Conservation (phyloP, 2,329 filamentous ascomycete genomes). For the Aspergillus puulaauensis region DNA sequence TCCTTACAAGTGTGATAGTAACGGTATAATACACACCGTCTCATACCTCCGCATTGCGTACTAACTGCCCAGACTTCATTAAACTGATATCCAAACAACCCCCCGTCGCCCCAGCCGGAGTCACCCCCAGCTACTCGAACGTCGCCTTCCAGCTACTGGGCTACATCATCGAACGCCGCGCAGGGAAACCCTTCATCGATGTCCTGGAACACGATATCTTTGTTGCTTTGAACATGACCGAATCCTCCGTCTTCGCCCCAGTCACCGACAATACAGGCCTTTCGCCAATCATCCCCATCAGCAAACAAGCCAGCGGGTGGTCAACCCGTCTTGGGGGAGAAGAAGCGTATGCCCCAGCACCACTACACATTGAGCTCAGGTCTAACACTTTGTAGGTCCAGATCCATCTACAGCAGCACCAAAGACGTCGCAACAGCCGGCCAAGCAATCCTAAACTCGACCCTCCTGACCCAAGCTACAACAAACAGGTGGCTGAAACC, state of each 20-base stretch:
- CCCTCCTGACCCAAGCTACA: constrained; percentile 31
- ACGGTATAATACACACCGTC: neutral
- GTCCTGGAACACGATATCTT: neutral
- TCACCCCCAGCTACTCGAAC: neutral
- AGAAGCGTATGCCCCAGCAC: neutral
- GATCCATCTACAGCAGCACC: constrained; percentile 34
- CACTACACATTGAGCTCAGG: neutral
- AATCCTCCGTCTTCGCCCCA: neutral
- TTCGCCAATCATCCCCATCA: neutral
- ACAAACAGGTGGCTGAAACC: constrained; percentile 46
- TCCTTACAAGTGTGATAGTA: neutral
- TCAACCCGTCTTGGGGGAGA: neutral
- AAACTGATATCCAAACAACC: neutral
- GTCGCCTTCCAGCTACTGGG: neutral
- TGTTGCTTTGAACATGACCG: neutral
- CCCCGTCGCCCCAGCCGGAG: neutral
- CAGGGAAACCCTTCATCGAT: neutral
- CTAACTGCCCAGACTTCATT: neutral
- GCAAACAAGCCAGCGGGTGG: constrained; percentile 3
- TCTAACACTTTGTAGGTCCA: constrained; percentile 16
- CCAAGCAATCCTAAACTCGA: constrained; percentile 39
- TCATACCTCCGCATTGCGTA: neutral
- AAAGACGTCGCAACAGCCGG: constrained; percentile 40
- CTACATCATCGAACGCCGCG: neutral
- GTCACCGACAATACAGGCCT: neutral